phyloP scores from a whole-genome alignment of 805 yeast species.

The Tetrapisispora pingtungensis region DNA sequence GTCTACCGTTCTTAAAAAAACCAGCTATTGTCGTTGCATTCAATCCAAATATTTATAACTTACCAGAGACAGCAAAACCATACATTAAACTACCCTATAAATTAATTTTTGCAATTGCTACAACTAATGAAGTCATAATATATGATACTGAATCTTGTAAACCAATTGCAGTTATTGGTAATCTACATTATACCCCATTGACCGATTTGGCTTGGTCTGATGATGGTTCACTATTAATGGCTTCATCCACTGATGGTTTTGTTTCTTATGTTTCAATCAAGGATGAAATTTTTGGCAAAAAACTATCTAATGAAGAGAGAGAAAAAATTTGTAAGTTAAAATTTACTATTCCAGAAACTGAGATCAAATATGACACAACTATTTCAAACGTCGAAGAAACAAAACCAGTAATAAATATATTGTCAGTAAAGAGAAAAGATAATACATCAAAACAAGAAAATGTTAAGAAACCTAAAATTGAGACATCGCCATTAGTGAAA shows the following conservation, averaged over 20 bases:
- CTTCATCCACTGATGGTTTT: conserved; percentile 88
- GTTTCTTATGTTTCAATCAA: conserved; percentile 55
- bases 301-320: conserved; percentile 12
- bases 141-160: conserved; percentile 65
- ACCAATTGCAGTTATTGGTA: conserved; percentile 67
- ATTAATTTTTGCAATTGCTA: conserved; percentile 86
- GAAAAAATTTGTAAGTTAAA: neutral
- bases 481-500: neutral
- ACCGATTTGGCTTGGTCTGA: conserved; percentile 82
- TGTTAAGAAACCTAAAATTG: neutral
- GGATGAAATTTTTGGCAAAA: conserved; percentile 42
- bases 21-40: conserved; percentile 81
- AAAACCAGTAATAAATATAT: conserved; percentile 11
- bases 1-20: conserved; percentile 66
- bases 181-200: conserved; percentile 77
- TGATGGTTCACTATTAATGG: conserved; percentile 60
- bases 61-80: conserved; percentile 2
- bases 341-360: neutral
- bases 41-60: conserved; percentile 50
- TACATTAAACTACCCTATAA: conserved; percentile 60
- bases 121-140: conserved; percentile 71
- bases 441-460: neutral
- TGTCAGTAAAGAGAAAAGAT: conserved; percentile 14
- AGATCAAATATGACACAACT: neutral
- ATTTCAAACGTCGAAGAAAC: neutral